Conservation (phyloP, 768 basidiomycete genomes). For the Trametes villosa region DNA sequence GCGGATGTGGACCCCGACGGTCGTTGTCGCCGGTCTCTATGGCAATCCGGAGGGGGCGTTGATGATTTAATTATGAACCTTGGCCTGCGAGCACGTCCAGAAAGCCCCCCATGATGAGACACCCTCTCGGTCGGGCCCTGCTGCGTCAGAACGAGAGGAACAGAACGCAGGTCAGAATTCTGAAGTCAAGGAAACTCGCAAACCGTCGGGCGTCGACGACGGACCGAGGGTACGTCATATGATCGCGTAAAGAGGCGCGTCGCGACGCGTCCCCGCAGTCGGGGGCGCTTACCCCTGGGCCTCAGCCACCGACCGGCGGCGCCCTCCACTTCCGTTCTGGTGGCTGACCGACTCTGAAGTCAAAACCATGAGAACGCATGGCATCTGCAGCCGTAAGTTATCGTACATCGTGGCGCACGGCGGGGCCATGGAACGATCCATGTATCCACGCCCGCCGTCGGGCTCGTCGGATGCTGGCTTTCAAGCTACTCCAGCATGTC, state of each 20-base stretch:
- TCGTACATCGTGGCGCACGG: background rate
- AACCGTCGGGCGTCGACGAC: background rate
- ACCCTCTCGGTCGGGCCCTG: too few species aligned
- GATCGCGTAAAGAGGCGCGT: background rate
- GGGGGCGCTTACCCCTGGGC: too few species aligned
- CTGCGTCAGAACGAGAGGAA: background rate
- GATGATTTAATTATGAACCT: slow-evolving; percentile 22
- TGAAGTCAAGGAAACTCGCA: background rate
- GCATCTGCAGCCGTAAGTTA: too few species aligned
- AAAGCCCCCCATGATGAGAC: background rate
- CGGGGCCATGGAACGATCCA: background rate
- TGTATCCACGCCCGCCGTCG: background rate
- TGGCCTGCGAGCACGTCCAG: background rate
- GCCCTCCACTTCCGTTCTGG: too few species aligned
- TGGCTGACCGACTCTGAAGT: too few species aligned
- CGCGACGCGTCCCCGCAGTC: slow-evolving; percentile 5
- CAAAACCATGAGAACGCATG: too few species aligned
- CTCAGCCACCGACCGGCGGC: too few species aligned
- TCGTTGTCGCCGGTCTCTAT: slow-evolving; percentile 13
- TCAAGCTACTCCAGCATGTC: slow-evolving; percentile 36
- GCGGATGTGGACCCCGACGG: background rate
- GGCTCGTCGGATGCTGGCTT: background rate
- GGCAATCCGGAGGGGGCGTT: slow-evolving; percentile 12
- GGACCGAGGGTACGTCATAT: background rate
- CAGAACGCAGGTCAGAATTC: background rate